Base-by-base conservation (phyloP, 352 stramenopile genomes). In the Paralagenidium karlingii region DNA sequence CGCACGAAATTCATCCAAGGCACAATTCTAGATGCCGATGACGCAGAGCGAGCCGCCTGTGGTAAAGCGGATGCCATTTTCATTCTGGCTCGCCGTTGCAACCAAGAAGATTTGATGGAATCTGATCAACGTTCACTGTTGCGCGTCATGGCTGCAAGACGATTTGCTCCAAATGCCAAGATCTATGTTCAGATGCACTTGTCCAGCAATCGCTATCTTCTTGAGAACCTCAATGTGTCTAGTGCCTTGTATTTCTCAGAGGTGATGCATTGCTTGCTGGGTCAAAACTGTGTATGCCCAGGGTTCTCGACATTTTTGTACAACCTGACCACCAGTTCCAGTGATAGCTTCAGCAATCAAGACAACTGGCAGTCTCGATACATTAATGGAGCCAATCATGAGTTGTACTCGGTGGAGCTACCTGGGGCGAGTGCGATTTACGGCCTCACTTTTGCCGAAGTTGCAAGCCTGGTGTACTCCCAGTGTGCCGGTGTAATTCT, bases 221-320 rank as follows among this genome's bases (percentile, higher is more conserved):
- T 91, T 31, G 64, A 82, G 10, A 67, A 86, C 29, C 61, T 90
- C 36, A 60, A 76, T 16, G 68, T 84, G 20, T 75, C 86, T 29
- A 86, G 84, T 39, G 68, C 74, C 21, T 44, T 88, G 4, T 91
- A 77, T 38, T 83, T 88, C 8, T 81, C 68, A 3, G 77, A 91
- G 41, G 54, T 88, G 12, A 71, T 82, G 40, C 52, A 84, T 44
- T 91, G 74, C 22, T 43, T 91, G 20, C 47, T 91, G n/a, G 77
- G 60, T 2, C 77, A 91, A 48, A 88, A 87, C 58, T 91, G 77
- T 36, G 65, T 88, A 36, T 91, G 77, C 24, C 77, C 77, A 8
- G 77, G 74, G 4, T 91, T 91, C 34, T 88, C 77, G 2, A 91
- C 77, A 9, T 77, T 91, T 47, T 85, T 91, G 29, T 91, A 91